These are phyloP conservation scores for Cylindrotheca fusiformis DNA, from an alignment of 108 stramenopile species.

Conservation along the genomic window DNA sequence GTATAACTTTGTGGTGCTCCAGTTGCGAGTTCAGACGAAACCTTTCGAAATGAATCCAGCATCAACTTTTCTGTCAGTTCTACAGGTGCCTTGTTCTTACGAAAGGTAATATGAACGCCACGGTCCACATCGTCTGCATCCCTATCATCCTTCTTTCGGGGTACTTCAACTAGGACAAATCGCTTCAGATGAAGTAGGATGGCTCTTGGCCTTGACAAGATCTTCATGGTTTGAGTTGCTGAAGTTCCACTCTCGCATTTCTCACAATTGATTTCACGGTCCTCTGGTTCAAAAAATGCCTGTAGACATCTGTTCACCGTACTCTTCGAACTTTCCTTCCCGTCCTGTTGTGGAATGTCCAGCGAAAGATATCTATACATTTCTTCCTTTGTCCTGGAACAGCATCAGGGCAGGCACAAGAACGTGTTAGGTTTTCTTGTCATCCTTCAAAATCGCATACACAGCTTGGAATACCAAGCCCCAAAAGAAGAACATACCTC, in stretches of 20 bases:
- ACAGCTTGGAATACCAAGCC: neutral
- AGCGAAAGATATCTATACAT: conserved; percentile 74
- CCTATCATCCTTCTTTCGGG: neutral
- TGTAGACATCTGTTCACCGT: conserved; percentile 49
- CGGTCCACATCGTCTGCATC: neutral
- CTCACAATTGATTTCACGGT: conserved; percentile 83
- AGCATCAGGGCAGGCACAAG: too few species aligned
- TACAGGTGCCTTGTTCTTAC: conserved; percentile 49
- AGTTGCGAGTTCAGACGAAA: neutral
- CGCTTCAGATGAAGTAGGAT: conserved; percentile 77
- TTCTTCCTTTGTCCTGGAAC: conserved; percentile 71
- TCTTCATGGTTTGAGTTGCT: conserved; percentile 65
- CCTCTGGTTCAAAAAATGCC: conserved; percentile 72
- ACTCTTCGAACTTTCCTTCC: neutral
- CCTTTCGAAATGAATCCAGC: conserved; percentile 7
- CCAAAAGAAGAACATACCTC: conserved; percentile 27
- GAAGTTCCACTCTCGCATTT: conserved; percentile 61
- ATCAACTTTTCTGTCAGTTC: conserved; percentile 14
- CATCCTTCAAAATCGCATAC: too few species aligned
- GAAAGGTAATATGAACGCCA: conserved; percentile 25
- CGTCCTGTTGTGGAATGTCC: conserved; percentile 41
- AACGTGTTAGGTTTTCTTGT: too few species aligned
- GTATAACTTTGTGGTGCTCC: conserved; percentile 18
- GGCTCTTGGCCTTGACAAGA: conserved; percentile 59
- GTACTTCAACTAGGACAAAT: conserved; percentile 51